Evolutionary conservation across 495 filamentous ascomycete species (phyloP), one percentile per base, ranked within the genome.

Genomic region (Xylaria grammica): DNA sequence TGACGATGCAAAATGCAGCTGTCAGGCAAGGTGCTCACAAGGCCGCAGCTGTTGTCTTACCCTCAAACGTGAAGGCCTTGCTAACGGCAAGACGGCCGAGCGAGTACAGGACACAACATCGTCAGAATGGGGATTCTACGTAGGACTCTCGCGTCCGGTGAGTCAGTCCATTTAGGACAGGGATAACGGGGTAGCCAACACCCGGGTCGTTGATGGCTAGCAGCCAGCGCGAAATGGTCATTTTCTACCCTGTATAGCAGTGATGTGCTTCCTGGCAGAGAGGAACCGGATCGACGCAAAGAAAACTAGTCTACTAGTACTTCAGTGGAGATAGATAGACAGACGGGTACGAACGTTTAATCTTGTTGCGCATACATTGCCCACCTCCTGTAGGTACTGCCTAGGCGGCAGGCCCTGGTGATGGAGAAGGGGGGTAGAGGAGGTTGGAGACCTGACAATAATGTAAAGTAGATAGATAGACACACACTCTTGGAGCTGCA

Each of bases 1-100:
- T n/a, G 46, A 61, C 45, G 40, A 61, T 46, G 46, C 58, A 17
- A 48, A 32, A 61, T 52, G 34, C 58, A 61, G 32, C 36, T 61
- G 46, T 29, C 32, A 51, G 58, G 58, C 58, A 46, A 61, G 42
- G 24, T 58, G 38, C 26, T 58, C 27, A 46, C 40, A 57, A 20
- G 36, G 38, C 51, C 13, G 42, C n/a, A 26, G 44, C 32, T 10
- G 20, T 51, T 51, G 58, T 61, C 58, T 61, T 61, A 61, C 45
- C 45, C 34, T 52, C 48, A 61, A 61, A 61, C 58, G 45, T 52
- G 58, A 60, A 48, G 20, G 57, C 45, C 20, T 11, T 8, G 17
- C 26, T 29, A 24, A 24, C 38, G 54, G n/a, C 15, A 32, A 58
- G 34, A 36, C 34, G n/a, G n/a, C n/a, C n/a, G n/a, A n/a, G n/a